phyloP scores from a whole-genome alignment of 805 yeast genomes.

The Zygotorulaspora danielsina region DNA sequence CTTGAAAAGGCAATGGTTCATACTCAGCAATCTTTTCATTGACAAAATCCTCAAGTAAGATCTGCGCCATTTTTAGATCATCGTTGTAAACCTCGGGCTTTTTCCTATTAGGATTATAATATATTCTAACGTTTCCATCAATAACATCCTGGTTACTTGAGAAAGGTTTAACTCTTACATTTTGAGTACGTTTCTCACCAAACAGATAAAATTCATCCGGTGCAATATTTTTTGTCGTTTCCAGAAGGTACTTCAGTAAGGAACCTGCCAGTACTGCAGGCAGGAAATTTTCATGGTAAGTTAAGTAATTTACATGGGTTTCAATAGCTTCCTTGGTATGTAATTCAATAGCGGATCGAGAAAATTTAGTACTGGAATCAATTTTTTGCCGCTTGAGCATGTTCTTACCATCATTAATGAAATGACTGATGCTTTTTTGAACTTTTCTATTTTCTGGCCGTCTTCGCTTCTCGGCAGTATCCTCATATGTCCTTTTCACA shows the following conservation, averaged over 20 bases:
- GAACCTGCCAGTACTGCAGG: slow-evolving; percentile 47
- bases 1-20: slow-evolving; percentile 39
- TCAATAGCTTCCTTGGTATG: slow-evolving; percentile 51
- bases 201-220: slow-evolving; percentile 54
- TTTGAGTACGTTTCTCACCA: slow-evolving; percentile 56
- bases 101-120: slow-evolving; percentile 40
- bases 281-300: slow-evolving; percentile 48
- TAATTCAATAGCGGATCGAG: slow-evolving; percentile 38
- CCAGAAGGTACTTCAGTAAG: slow-evolving; percentile 39
- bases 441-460: slow-evolving; percentile 11
- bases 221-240: slow-evolving; percentile 41
- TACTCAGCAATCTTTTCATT: slow-evolving; percentile 37
- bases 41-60: slow-evolving; percentile 40
- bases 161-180: slow-evolving; percentile 47
- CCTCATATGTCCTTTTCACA: slow-evolving; percentile 12
- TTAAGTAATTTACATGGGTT: slow-evolving; percentile 46
- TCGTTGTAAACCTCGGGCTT: slow-evolving; percentile 37
- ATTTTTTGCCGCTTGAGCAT: slow-evolving; percentile 16
- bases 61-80: slow-evolving; percentile 40
- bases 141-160: slow-evolving; percentile 11
- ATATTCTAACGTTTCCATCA: slow-evolving; percentile 10
- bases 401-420: slow-evolving; percentile 16
- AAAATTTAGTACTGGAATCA: slow-evolving; percentile 9
- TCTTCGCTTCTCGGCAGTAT: slow-evolving; percentile 7
- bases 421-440: slow-evolving; percentile 16